Conservation (phyloP, 148 eudicot species). For the Rhododendron griersonianum region DNA sequence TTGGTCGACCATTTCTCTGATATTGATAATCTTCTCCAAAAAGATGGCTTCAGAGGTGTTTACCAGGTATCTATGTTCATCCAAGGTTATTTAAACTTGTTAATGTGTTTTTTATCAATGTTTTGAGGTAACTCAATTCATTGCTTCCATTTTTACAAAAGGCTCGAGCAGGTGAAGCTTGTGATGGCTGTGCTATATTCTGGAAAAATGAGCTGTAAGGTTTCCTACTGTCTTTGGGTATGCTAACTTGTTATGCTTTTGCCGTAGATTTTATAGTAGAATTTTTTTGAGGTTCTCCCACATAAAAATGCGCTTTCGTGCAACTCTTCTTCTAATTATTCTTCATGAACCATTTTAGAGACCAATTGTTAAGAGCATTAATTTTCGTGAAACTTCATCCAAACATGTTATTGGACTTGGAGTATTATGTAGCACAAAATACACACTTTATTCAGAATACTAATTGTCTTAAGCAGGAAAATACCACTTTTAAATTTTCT, state of each 20-base stretch:
- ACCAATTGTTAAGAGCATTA: not conserved
- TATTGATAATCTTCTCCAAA: constrained; percentile 41
- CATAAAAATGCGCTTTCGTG: not conserved
- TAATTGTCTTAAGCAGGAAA: not conserved
- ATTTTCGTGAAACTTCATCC: not conserved
- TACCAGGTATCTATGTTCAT: constrained; percentile 45
- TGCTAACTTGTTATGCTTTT: not conserved
- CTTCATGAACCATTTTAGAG: not conserved
- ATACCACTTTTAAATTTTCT: not conserved
- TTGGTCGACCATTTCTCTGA: constrained; percentile 76
- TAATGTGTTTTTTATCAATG: not conserved
- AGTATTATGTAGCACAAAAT: not conserved
- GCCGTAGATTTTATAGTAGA: not conserved
- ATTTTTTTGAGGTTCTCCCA: not conserved
- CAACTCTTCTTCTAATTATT: constrained; percentile 1
- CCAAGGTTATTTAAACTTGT: not conserved
- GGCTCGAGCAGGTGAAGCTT: constrained; percentile 85
- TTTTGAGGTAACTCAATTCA: constrained; percentile 10
- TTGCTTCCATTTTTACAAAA: constrained; percentile 16
- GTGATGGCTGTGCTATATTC: constrained; percentile 90
- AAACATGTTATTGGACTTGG: not conserved
- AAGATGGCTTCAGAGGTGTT: constrained; percentile 66
- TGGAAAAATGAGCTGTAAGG: constrained; percentile 74
- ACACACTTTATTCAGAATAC: not conserved
- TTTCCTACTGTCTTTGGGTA: too few relatives aligned